Evolutionary conservation across 108 stramenopile genomes (phyloP), one percentile per base, ranked within the genome.

Genomic region (Cyclotella baltica): DNA sequence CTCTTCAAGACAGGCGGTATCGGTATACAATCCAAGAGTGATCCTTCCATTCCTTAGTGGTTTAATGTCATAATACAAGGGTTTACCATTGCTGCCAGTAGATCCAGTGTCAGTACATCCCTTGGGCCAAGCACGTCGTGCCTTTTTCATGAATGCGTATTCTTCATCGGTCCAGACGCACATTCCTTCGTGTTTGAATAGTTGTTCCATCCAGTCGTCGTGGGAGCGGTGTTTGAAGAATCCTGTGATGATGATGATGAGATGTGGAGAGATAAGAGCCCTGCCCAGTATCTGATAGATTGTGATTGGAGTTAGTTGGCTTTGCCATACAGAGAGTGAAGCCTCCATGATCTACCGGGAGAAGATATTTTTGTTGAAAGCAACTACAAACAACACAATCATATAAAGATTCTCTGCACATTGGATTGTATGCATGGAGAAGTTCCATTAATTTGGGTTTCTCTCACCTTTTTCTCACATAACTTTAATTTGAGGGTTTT

Each of bases 151-250:
- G 64, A 90, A 88, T 16, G 67, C 73, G 62, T 86, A 88, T 43
- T 83, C 83, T 19, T 87, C 81, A 15, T 88, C 85, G 53, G 63
- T 27, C 91, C 88, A 89, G 31, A 86, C 56, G 57, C 88, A 89
- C 20, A 78, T 48, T n/a, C 86, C 89, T 51, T 85, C 73, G 69
- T 92, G 86, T 43, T 89, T 87, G 64, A 92, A 87, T 2, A 92
- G 83, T 29, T 88, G 89, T 61, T 89, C 88, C 55, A 88, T 73
- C 71, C 77, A 89, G 18, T 86, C 83, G 33, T 80, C 74, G 35
- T 81, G 86, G 16, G 78, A 57, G 23, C 66, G 59, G 27, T 88
- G 76, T 52, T 88, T 89, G 88, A 86, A 89, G 77, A 86, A 85
- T 43, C 40, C 40, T 43, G 13, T 43, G 40, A 11, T 43, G 40